Evolutionary conservation across 2,329 filamentous ascomycete genomes (phyloP).

Genomic region (Beauveria varroae): DNA sequence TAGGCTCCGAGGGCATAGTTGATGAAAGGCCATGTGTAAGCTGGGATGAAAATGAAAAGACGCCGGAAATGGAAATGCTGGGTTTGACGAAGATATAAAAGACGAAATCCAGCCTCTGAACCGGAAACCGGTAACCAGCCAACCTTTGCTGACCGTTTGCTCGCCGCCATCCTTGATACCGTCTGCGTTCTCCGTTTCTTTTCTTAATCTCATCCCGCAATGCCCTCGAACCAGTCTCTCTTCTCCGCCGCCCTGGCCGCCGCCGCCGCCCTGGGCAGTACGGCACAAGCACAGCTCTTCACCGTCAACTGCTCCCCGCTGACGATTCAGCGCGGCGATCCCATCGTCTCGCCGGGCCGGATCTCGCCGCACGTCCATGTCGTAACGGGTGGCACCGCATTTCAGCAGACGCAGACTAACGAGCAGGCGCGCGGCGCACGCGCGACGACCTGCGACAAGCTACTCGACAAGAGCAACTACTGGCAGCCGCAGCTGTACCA

Average conservation of each 20-base stretch:
- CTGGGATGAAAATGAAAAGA: background rate
- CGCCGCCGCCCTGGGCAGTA: background rate
- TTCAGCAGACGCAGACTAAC: slow-evolving; percentile 47
- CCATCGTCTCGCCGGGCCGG: slow-evolving; percentile 47
- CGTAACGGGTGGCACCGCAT: slow-evolving; percentile 55
- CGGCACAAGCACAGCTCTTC: slow-evolving; percentile 14
- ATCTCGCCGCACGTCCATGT: slow-evolving; percentile 52
- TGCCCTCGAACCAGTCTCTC: background rate
- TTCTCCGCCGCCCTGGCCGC: background rate
- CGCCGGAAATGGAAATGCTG: background rate
- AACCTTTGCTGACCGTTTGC: background rate
- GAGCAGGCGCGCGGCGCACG: slow-evolving; percentile 42
- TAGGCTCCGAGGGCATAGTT: background rate
- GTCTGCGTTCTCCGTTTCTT: background rate
- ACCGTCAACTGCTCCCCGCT: slow-evolving; percentile 21
- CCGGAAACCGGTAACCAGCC: no score
- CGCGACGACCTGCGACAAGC: slow-evolving; percentile 59
- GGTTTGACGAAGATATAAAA: background rate
- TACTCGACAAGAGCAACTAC: slow-evolving; percentile 57
- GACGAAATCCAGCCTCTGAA: background rate
- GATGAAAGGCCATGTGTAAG: background rate
- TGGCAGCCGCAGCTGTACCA: slow-evolving; percentile 55
- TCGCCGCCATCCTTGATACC: no score
- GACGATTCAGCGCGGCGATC: slow-evolving; percentile 44
- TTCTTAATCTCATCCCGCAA: background rate